These are phyloP conservation scores for Penicillium bovifimosum DNA, from an alignment of 495 filamentous ascomycete species.

Conservation along the genomic window DNA sequence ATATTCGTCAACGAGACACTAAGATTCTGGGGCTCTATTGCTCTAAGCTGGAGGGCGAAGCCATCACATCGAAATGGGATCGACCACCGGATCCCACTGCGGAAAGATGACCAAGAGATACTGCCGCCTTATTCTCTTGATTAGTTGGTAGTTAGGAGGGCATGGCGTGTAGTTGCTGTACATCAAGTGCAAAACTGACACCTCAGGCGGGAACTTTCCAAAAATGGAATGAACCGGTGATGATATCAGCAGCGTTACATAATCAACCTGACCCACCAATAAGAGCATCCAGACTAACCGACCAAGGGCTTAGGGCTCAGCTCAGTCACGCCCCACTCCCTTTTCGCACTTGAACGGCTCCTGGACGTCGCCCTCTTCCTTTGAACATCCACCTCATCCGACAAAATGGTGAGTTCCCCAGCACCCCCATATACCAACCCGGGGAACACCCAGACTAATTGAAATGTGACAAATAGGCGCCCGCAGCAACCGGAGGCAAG, in stretches of 20 bases:
- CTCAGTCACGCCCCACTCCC: constrained; percentile 45
- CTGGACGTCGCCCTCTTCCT: constrained; percentile 32
- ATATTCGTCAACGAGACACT: too few species aligned
- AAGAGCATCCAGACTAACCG: constrained; percentile 15
- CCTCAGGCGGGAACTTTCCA: not conserved
- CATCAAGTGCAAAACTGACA: not conserved
- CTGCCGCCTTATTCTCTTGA: too few species aligned
- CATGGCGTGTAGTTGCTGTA: too few species aligned
- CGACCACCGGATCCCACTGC: too few species aligned
- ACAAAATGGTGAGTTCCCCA: constrained; percentile 46
- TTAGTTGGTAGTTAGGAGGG: too few species aligned
- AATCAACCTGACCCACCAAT: constrained; percentile 7
- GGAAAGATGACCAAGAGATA: too few species aligned
- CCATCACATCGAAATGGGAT: too few species aligned
- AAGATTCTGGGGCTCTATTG: too few species aligned
- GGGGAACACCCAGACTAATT: constrained; percentile 12
- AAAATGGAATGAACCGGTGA: not conserved
- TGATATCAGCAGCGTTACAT: constrained; percentile 4
- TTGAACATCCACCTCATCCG: constrained; percentile 45
- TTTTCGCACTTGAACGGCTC: constrained; percentile 40
- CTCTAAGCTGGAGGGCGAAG: too few species aligned
- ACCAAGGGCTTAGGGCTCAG: constrained; percentile 42
- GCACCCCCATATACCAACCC: not conserved
- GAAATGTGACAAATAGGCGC: constrained; percentile 50
- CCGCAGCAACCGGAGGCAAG: constrained; percentile 79